phyloP scores from a whole-genome alignment of 2,329 filamentous ascomycete species.

The Fusarium ramigenum region DNA sequence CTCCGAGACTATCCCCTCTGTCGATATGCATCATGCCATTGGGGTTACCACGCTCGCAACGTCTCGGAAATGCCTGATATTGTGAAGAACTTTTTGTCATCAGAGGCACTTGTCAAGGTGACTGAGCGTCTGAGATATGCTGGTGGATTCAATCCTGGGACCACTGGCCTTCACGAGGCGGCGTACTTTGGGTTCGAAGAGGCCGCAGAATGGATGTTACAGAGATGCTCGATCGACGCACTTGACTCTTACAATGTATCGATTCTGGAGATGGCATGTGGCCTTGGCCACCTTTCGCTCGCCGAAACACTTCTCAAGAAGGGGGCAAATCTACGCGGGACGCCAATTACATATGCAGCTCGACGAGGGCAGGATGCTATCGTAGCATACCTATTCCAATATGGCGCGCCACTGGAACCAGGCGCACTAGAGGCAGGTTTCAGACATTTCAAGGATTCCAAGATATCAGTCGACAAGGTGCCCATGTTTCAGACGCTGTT shows the following conservation, averaged over 20 bases:
- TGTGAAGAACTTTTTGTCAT: background rate
- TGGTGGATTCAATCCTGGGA: background rate
- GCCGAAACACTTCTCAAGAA: background rate
- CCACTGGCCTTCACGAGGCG: conserved; percentile 10
- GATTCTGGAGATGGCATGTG: background rate
- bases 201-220: background rate
- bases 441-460: background rate
- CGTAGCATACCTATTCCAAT: background rate
- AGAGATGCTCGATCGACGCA: background rate
- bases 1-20: conserved; percentile 27
- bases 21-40: background rate
- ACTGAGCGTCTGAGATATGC: background rate
- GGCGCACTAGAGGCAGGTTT: background rate
- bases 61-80: background rate
- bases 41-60: background rate
- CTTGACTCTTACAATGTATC: background rate
- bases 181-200: background rate
- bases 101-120: background rate
- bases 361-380: background rate
- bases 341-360: background rate
- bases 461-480: background rate
- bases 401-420: background rate
- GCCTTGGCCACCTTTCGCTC: background rate
- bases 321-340: background rate
- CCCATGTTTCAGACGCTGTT: background rate